Conservation (phyloP, 2,329 filamentous ascomycete genomes). For the Pseudopyrenochaeta lycopersici region DNA sequence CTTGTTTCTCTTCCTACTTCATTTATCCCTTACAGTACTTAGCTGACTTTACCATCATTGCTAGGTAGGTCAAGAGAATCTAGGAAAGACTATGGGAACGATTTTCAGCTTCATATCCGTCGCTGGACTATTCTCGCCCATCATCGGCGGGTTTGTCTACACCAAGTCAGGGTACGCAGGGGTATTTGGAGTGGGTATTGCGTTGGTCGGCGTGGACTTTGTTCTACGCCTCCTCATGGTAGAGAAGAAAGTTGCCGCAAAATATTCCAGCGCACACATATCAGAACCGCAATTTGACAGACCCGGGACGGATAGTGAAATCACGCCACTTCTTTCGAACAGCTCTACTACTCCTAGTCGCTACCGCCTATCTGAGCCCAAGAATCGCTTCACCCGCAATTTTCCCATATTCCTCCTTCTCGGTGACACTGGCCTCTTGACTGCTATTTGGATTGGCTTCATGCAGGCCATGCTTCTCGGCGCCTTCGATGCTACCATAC, state of each 20-base stretch:
- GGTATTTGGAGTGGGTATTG: slow-evolving; percentile 66
- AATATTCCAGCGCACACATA: slow-evolving; percentile 43
- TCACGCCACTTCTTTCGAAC: slow-evolving; percentile 33
- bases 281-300: slow-evolving; percentile 8
- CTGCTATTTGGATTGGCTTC: slow-evolving; percentile 44
- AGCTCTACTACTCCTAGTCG: slow-evolving; percentile 26
- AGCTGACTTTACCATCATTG: too few species aligned
- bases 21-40: too few species aligned
- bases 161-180: slow-evolving; percentile 65
- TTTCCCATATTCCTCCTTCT: slow-evolving; percentile 60
- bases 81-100: slow-evolving; percentile 70
- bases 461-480: slow-evolving; percentile 50
- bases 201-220: slow-evolving; percentile 66
- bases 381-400: slow-evolving; percentile 49
- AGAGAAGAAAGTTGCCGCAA: slow-evolving; percentile 67
- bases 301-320: slow-evolving; percentile 28
- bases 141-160: slow-evolving; percentile 69
- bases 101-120: slow-evolving; percentile 68
- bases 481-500: slow-evolving; percentile 60
- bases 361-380: slow-evolving; percentile 56
- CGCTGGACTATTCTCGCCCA: slow-evolving; percentile 65
- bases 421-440: slow-evolving; percentile 39
- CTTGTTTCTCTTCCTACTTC: too few species aligned
- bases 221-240: slow-evolving; percentile 67
- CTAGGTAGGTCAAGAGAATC: slow-evolving; percentile 58